Percentiles rank a stretch among this genome's conserved stretches.
phyloP scores from a whole-genome alignment of 108 stramenopile species.

The Cylindrotheca fusiformis region DNA sequence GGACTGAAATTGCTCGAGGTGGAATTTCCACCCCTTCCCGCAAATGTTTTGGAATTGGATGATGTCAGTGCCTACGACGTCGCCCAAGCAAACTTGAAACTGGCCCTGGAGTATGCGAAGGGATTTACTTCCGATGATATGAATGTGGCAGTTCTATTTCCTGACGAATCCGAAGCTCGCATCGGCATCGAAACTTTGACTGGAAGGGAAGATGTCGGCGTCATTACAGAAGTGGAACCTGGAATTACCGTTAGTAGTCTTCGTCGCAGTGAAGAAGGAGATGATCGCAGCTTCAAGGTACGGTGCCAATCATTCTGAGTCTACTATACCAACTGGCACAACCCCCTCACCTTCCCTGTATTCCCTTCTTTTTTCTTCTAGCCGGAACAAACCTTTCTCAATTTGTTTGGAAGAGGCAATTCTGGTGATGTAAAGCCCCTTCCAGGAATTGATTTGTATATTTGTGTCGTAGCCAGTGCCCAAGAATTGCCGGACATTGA shows the following conservation, averaged over 20 bases:
- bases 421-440: constrained; percentile 60
- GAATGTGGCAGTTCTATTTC: constrained; percentile 72
- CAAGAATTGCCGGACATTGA: constrained; percentile 96
- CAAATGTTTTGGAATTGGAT: constrained; percentile 87
- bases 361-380: constrained; percentile 6
- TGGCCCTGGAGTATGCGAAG: constrained; percentile 85
- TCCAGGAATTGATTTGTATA: constrained; percentile 71
- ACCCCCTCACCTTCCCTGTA: constrained; percentile 1
- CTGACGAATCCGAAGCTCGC: constrained; percentile 75
- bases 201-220: constrained; percentile 59
- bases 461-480: constrained; percentile 77
- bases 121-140: constrained; percentile 53
- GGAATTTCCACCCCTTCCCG: constrained; percentile 91
- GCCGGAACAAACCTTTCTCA: constrained; percentile 83
- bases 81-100: constrained; percentile 86
- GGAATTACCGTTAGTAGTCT: constrained; percentile 60
- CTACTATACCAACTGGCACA: neutral
- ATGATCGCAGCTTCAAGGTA: constrained; percentile 73
- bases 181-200: constrained; percentile 58
- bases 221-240: constrained; percentile 62
- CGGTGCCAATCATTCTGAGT: too few relatives aligned
- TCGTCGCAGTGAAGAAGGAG: constrained; percentile 53
- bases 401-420: constrained; percentile 74
- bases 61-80: constrained; percentile 92
- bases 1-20: constrained; percentile 85